Evolutionary conservation across 495 filamentous ascomycete species (phyloP), one percentile per base, ranked within the genome.

Genomic region (Talaromyces ruber): DNA sequence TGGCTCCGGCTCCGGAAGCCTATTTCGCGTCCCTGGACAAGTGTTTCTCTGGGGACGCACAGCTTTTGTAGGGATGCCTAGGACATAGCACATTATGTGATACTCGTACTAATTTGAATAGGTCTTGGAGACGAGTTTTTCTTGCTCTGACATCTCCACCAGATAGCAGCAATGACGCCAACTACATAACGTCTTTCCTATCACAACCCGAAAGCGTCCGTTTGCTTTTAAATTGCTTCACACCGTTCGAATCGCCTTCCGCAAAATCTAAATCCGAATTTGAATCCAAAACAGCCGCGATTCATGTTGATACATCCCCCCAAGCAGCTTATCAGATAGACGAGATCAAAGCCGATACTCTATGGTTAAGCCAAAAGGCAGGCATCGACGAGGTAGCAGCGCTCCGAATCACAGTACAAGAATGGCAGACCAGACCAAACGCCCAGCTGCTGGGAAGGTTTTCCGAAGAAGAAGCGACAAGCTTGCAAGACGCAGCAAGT

Each of bases 221-320:
- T 66, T 74, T 90, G 61, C 79, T 97, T 67, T 80, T 84, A 62
- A 76, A 82, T 51, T 85, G 87, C 56, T 74, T 84, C 70, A 82
- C 74, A 58, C 82, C 84, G 53, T 93, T 90, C 71, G 74, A 81
- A 55, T 65, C 79, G 2, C 86, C 71, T 63, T 83, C 79, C 52
- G 64, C 77, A 62, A 85, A 82, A 67, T 80, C 83, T 5, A 93
- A 88, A 71, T 70, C 79, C 51, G 85, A 84, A 25, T 96, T 96
- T 70, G 89, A 93, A 60, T 91, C 87, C 45, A 93, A 86, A 72
- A 97, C 92, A 1, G 88, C 93, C 18, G 86, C 93, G n/a, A 95
- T 97, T 58, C 88, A 96, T 70, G 86, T 92, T 51, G 82, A 89
- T 25, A 88, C 90, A 5, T 82, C 83, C 8, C 75, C 84, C 24